Conservation (phyloP, 805 yeast species). For the Starmerella ratchasimensis region DNA sequence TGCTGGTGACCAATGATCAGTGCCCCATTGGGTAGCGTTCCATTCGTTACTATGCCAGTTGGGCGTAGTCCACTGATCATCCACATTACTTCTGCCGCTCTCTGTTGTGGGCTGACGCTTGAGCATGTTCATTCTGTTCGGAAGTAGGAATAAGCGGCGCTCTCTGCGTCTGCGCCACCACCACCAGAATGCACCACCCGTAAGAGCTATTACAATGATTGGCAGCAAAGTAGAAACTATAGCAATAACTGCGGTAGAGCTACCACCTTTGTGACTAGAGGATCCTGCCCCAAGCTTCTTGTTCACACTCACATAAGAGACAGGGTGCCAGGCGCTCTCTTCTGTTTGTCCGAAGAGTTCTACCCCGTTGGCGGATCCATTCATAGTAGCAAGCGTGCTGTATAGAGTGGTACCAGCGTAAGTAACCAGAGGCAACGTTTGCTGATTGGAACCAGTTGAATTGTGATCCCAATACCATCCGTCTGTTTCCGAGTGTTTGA, state of each 20-base stretch:
- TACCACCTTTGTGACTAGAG: constrained; percentile 11
- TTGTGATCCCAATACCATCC: constrained; percentile 33
- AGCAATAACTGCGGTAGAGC: constrained; percentile 28
- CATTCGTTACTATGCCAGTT: too few species aligned
- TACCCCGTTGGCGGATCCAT: neutral
- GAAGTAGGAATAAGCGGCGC: constrained; percentile 14
- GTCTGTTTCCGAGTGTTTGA: constrained; percentile 29
- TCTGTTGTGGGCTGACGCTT: constrained; percentile 6
- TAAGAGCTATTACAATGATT: constrained; percentile 28
- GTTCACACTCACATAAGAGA: constrained; percentile 8
- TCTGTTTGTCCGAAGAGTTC: constrained; percentile 4
- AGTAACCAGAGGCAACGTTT: neutral
- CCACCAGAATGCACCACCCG: constrained; percentile 25
- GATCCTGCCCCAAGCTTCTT: constrained; percentile 12
- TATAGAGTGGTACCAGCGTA: constrained; percentile 14
- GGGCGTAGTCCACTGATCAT: constrained; percentile 1
- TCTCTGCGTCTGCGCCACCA: constrained; percentile 22
- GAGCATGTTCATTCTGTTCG: constrained; percentile 13
- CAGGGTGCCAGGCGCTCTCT: constrained; percentile 3
- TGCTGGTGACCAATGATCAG: too few species aligned
- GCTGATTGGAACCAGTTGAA: neutral
- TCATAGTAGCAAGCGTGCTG: constrained; percentile 9
- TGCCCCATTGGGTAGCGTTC: too few species aligned
- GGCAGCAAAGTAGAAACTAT: constrained; percentile 38
- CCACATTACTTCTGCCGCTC: neutral